Base-by-base conservation (phyloP, 805 yeast genomes). In the Saccharomycopsis sp. region DNA sequence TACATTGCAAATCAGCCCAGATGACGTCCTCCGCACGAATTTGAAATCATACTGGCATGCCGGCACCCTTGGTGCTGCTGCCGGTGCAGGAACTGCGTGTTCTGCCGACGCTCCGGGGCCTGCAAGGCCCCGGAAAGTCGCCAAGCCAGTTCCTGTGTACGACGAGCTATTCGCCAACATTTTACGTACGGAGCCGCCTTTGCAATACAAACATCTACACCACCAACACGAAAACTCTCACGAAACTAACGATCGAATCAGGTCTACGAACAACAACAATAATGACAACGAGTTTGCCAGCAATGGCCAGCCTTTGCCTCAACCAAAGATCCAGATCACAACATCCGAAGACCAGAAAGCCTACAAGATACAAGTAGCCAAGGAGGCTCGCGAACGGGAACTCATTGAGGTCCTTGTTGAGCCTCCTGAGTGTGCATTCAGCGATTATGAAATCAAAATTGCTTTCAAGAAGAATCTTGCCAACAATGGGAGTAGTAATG, bases 181-280 rank as follows among this genome's bases (percentile, higher is more conserved):
- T 29, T 29, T 29, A 29, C 5, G 37, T 12, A 12, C 37, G 37
- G 9, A 29, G 37, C 9, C 5, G 12, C 37, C 37, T 29, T 29
- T 40, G 16, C 55, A 37, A 8, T n/a, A 7, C 53, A 51, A 51
- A 4, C 48, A 37, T 7, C 40, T 34, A 29, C 55, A 50, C 16
- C 57, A 54, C n/a, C 15, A 48, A 18, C 47, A 24, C 18, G 44
- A 54, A 14, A 16, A 24, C 18, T 12, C 16, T 2, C 48, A 40
- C n/a, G 48, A 46, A 46, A n/a, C 16, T 1, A 3, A 15, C 14
- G 24, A n/a, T 52, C 29, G 12, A 44, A 53, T 51, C 48, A 20
- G 15, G 2, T 12, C 51, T 29, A 12, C 37, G 37, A 29, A 12
- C 37, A 29, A 12, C 12, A 29, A 29, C 37, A 5, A 12, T 29